A percentile compares a stretch with the other conserved stretches of the same genome.
phyloP scores from a whole-genome alignment of 2,329 filamentous ascomycete genomes.

The Fusarium equiseti region DNA sequence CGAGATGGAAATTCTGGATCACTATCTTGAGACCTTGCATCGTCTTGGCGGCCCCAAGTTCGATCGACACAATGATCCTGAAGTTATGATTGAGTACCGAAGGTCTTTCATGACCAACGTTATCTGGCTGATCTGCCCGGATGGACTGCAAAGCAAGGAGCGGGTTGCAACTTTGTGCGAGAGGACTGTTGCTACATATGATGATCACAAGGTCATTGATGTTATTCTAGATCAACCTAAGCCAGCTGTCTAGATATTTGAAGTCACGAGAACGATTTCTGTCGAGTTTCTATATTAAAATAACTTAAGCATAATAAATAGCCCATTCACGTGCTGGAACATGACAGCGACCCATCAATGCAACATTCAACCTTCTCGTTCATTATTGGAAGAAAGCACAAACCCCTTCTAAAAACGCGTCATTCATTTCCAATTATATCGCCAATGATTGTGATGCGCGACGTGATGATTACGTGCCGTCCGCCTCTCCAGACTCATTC shows the following conservation, averaged over 20 bases:
- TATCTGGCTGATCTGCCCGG: conserved; percentile 43
- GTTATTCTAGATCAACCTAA: conserved; percentile 28
- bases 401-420: neutral
- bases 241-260: neutral
- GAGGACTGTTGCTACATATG: conserved; percentile 52
- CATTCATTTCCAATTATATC: neutral
- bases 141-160: conserved; percentile 52
- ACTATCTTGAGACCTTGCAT: conserved; percentile 36
- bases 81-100: conserved; percentile 47
- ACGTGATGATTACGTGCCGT: conserved; percentile 2
- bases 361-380: too few species aligned
- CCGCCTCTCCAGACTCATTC: neutral
- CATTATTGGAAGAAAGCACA: too few species aligned
- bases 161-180: conserved; percentile 51
- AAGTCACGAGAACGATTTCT: neutral
- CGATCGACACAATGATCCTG: conserved; percentile 33
- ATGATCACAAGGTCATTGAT: conserved; percentile 56
- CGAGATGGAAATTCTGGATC: conserved; percentile 51
- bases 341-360: neutral
- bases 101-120: conserved; percentile 46
- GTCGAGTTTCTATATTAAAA: neutral
- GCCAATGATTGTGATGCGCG: neutral
- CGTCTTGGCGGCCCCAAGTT: conserved; percentile 30
- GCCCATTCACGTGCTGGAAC: neutral
- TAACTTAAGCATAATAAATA: neutral